Evolutionary conservation across 257 asterid species (phyloP).

Genomic region (Euphrasia confusa): DNA sequence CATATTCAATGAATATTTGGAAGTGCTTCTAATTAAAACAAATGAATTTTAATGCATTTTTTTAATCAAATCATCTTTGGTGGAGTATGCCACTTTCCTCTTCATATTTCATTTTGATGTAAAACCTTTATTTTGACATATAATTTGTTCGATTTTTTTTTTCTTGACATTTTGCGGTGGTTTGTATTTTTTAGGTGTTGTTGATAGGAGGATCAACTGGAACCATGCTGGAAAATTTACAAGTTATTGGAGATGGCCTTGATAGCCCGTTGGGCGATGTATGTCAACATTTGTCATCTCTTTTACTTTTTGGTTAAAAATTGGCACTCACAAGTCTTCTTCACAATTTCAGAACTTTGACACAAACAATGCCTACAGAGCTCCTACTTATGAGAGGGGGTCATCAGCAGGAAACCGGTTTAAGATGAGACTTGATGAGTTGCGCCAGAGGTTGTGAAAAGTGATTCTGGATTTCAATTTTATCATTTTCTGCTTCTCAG

Average conservation of each 20-base stretch:
- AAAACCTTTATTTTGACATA: constrained; percentile 1
- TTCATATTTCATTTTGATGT: not conserved
- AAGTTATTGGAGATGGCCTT: constrained; percentile 85
- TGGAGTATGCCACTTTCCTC: no score
- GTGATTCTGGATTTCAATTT: not conserved
- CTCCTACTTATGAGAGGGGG: constrained; percentile 75
- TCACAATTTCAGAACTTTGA: constrained; percentile 59
- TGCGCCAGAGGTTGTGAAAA: constrained; percentile 61
- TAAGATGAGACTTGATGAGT: constrained; percentile 88
- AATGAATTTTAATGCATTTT: constrained; percentile 11
- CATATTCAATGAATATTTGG: constrained; percentile 19
- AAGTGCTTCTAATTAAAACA: constrained; percentile 9
- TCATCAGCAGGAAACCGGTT: constrained; percentile 82
- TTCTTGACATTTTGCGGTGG: not conserved
- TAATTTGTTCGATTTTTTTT: not conserved
- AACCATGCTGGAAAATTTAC: constrained; percentile 91
- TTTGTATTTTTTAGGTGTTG: constrained; percentile 59
- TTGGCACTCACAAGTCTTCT: not conserved
- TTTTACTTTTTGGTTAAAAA: constrained; percentile 18
- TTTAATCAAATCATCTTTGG: no score
- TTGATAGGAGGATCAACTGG: constrained; percentile 99
- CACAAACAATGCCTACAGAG: constrained; percentile 58
- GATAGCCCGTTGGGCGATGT: constrained; percentile 72
- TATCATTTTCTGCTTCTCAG: not conserved
- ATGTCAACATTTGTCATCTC: constrained; percentile 29